Conservation (phyloP, 805 yeast genomes). For the Yarrowia bubula region DNA sequence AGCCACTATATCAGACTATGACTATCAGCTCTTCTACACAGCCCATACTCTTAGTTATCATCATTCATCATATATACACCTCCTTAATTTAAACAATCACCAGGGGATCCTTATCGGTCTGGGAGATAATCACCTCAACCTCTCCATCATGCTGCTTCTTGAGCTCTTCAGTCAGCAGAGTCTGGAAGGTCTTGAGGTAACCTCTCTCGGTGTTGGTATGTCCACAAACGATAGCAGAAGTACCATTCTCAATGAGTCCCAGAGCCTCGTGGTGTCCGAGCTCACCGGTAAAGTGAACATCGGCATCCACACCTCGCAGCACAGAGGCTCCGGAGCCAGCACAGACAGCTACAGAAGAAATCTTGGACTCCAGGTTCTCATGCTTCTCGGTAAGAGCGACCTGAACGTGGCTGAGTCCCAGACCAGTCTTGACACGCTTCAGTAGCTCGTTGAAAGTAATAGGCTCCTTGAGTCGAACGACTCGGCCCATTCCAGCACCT, state of each 20-base stretch:
- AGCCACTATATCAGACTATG: no score
- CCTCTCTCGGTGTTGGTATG: slow-evolving; percentile 95
- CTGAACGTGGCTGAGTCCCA: slow-evolving; percentile 59
- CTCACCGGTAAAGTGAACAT: slow-evolving; percentile 86
- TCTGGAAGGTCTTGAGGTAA: slow-evolving; percentile 55
- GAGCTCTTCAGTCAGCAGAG: slow-evolving; percentile 50
- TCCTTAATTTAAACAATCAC: slow-evolving; percentile 36
- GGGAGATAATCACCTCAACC: slow-evolving; percentile 51
- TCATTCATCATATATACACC: not conserved
- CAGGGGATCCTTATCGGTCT: slow-evolving; percentile 65
- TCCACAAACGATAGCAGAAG: slow-evolving; percentile 72
- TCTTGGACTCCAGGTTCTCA: slow-evolving; percentile 34
- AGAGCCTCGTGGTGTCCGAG: slow-evolving; percentile 90
- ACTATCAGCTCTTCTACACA: no score
- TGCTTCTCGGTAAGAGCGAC: slow-evolving; percentile 48
- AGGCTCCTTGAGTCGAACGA: slow-evolving; percentile 50
- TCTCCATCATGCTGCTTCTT: slow-evolving; percentile 29
- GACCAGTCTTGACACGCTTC: slow-evolving; percentile 49
- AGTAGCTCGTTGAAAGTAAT: slow-evolving; percentile 49
- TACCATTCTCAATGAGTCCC: slow-evolving; percentile 65
- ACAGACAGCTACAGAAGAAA: slow-evolving; percentile 69
- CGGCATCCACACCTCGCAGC: slow-evolving; percentile 55
- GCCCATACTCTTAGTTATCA: no score
- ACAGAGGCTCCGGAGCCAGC: slow-evolving; percentile 94
- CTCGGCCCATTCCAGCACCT: slow-evolving; percentile 80